Conservation (phyloP, 192 early-diverging fungal genomes). For the Backusella australiensis region DNA sequence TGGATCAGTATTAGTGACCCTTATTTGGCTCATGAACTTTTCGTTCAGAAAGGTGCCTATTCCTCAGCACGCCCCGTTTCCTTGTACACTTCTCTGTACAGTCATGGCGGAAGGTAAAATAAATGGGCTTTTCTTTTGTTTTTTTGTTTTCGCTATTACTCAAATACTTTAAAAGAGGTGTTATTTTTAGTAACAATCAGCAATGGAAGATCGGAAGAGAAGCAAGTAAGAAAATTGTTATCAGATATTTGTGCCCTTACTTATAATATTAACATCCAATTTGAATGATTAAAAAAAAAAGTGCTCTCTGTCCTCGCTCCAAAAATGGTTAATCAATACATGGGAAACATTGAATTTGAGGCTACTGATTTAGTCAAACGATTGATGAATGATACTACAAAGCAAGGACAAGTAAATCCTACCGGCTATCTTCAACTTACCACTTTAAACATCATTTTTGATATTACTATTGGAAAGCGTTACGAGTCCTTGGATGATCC, state of each 20-base stretch:
- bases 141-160: background rate
- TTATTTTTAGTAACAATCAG: background rate
- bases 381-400: background rate
- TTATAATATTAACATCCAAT: too few species aligned
- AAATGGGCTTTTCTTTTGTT: background rate
- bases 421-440: background rate
- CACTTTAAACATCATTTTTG: slow-evolving; percentile 8
- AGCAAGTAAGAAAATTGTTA: background rate
- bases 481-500: slow-evolving; percentile 7
- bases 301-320: background rate
- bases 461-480: background rate
- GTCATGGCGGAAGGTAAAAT: slow-evolving; percentile 10
- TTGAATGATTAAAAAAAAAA: background rate
- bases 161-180: background rate
- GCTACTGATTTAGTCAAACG: background rate
- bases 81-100: background rate
- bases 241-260: too few species aligned
- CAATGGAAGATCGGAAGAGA: background rate
- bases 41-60: background rate
- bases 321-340: background rate
- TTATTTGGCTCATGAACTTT: slow-evolving; percentile 5
- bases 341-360: background rate
- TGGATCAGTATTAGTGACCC: background rate
- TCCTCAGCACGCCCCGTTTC: background rate
- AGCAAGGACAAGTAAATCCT: background rate